Evolutionary conservation across 495 filamentous ascomycete species (phyloP), one percentile per base, ranked within the genome.

Genomic region (Annulohypoxylon bovei): DNA sequence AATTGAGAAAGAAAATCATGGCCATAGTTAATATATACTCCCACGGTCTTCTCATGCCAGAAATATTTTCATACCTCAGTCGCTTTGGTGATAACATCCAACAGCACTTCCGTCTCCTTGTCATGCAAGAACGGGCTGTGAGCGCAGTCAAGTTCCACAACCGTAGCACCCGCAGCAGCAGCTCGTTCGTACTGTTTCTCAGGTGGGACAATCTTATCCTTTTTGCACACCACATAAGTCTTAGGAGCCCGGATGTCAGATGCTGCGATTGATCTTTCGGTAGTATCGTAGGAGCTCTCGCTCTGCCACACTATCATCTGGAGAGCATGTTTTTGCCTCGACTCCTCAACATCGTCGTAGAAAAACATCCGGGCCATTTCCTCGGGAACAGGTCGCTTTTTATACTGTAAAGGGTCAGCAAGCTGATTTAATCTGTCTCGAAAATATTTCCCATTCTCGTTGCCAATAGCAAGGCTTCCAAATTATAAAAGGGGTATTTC

Each of bases 301-400:
- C 57, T 68, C 30, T 68, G 65, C 39, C 39, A 62, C 1, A 62
- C 49, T 3, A 68, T 39, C 37, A 50, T 11, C 9, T 40, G 39
- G 6, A 79, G 49, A 14, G 67, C 72, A 44, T 55, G 61, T 4
- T 78, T 72, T 42, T 76, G 60, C 18, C 53, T 39, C 11, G 53
- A 39, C 11, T 70, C 35, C 16, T 72, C 69, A 0, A 74, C 50
- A 12, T 78, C 79, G 7, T 76, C 68, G 35, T 77, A 76, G 30
- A 83, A 72, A 22, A 75, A 30, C 28, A 59, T 25, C 9, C 47
- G 71, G 4, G 78, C 76, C 35, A 52, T 12, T 0, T 44, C 49
- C 0, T 49, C 44, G 1, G 44, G 44, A 27, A 67, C 16, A n/a
- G 55, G 46, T n/a, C 46, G 22, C 18, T 59, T 67, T 12, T 59